Conservation (phyloP, 148 eudicot genomes). For the Oxyria digyna region DNA sequence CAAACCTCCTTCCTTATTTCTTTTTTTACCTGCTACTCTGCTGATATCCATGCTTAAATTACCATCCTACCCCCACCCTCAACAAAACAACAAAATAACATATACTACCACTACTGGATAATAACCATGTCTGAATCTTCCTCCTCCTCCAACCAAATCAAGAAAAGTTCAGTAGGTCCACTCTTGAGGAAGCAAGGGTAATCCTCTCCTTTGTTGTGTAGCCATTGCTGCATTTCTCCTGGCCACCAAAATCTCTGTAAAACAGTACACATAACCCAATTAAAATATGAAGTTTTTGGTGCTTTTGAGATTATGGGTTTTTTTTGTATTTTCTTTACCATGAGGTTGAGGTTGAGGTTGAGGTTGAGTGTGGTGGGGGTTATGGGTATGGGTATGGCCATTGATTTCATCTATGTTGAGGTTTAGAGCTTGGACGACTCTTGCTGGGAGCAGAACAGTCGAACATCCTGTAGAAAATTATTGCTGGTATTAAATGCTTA, state of each 20-base stretch:
- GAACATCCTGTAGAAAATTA: slow-evolving; percentile 21
- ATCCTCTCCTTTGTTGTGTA: slow-evolving; percentile 19
- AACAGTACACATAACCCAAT: too few relatives aligned
- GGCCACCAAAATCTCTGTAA: slow-evolving; percentile 30
- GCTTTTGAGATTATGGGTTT: background rate
- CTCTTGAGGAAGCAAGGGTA: slow-evolving; percentile 27
- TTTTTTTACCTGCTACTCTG: slow-evolving; percentile 1
- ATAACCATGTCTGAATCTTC: background rate
- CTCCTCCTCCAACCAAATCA: background rate
- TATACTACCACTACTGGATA: background rate
- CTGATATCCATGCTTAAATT: background rate
- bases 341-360: slow-evolving; percentile 12
- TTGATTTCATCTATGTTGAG: slow-evolving; percentile 23
- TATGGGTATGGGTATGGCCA: background rate
- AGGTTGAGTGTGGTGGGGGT: too few relatives aligned
- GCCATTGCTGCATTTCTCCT: slow-evolving; percentile 27
- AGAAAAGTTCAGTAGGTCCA: slow-evolving; percentile 26
- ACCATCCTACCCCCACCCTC: background rate
- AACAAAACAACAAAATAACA: background rate
- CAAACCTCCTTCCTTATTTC: slow-evolving; percentile 9
- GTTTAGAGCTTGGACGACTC: slow-evolving; percentile 28
- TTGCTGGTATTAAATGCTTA: background rate
- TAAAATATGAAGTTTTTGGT: background rate
- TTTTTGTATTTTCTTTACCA: slow-evolving; percentile 15
- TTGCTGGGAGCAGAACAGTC: slow-evolving; percentile 26